phyloP scores from a whole-genome alignment of 2,329 filamentous ascomycete species.

The Pseudogymnoascus sp. region DNA sequence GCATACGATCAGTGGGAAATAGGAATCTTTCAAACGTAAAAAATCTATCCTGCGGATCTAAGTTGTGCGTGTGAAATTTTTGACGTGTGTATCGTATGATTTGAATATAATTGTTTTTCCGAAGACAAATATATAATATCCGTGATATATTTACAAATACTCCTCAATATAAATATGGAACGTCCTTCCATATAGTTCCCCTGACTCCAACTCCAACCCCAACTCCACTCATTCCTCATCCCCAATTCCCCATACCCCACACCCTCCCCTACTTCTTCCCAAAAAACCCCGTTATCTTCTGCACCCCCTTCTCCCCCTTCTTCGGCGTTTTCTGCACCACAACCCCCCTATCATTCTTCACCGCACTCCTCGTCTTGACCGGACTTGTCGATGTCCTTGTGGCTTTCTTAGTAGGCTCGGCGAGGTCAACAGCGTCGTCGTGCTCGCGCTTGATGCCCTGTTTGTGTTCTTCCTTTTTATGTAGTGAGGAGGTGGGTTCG shows the following conservation, averaged over 20 bases:
- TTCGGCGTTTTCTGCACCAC: slow-evolving; percentile 19
- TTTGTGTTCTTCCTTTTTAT: slow-evolving; percentile 16
- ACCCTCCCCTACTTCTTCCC: slow-evolving; percentile 28
- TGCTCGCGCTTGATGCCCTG: slow-evolving; percentile 24
- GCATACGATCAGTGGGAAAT: slow-evolving; percentile 7
- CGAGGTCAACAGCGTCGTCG: slow-evolving; percentile 18
- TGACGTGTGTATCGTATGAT: background rate
- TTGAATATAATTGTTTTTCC: background rate
- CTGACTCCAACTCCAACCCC: background rate
- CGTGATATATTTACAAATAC: background rate
- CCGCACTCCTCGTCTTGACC: slow-evolving; percentile 24
- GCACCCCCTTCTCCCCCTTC: slow-evolving; percentile 23
- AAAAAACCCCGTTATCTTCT: slow-evolving; percentile 50
- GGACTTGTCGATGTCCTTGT: slow-evolving; percentile 20
- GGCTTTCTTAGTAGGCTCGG: slow-evolving; percentile 21
- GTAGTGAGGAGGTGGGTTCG: background rate
- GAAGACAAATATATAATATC: background rate
- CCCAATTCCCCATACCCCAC: background rate
- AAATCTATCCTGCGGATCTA: background rate
- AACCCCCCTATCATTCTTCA: slow-evolving; percentile 23
- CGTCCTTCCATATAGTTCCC: background rate
- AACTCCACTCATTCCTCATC: background rate
- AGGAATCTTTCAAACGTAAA: slow-evolving; percentile 6
- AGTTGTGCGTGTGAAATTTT: background rate
- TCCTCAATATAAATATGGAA: background rate